Base-by-base conservation (phyloP, 2,329 filamentous ascomycete genomes). In the Ceratocystiopsis brevicomis region DNA sequence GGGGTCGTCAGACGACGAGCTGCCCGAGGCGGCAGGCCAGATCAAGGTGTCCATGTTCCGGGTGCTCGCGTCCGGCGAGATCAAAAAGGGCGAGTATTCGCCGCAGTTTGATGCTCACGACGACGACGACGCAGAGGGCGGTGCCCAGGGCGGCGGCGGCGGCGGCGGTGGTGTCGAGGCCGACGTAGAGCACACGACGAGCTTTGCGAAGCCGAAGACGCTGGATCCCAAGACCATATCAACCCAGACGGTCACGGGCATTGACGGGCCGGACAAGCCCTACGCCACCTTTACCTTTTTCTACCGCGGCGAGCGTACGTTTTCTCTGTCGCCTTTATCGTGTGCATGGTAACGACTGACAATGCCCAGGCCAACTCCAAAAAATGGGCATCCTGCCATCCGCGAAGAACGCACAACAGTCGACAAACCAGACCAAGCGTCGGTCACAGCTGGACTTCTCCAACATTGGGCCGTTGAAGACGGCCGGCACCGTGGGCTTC, bases 241-340 rank as follows among this genome's bases (percentile, higher is more conserved):
- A 56, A 98, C 90, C 3, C 90, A 98, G 62, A 98, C 90, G 0
- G 90, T 98, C n/a, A 96, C 90, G 10, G 90, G 88, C 16, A 93
- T 96, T 49, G 90, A 98, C 59, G 84, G 86, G 0, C 86, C 87
- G 17, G 88, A 96, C 49, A 90, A 88, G 61, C 90, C 92, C 4
- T 98, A 94, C 62, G 90, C 90, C 4, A 80, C 83, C 10, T 98
- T 98, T 59, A 96, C 92, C 25, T 98, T 98, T 60, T 85, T 96
- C 63, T 98, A 98, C 59, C 76, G 90, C 48, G 90, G 90, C 58
- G 83, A 94, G 58, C 81, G 88, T 92, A 68, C 67, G 85, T 76
- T n/a, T 16, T n/a, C 33, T 15, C 40, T 13, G 4, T 13, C 4
- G 3, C 32, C 9, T 33, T 3, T 11, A 10, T 14, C 32, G 11